Conservation (phyloP, 108 stramenopile genomes). For the Stephanodiscus minutulus region DNA sequence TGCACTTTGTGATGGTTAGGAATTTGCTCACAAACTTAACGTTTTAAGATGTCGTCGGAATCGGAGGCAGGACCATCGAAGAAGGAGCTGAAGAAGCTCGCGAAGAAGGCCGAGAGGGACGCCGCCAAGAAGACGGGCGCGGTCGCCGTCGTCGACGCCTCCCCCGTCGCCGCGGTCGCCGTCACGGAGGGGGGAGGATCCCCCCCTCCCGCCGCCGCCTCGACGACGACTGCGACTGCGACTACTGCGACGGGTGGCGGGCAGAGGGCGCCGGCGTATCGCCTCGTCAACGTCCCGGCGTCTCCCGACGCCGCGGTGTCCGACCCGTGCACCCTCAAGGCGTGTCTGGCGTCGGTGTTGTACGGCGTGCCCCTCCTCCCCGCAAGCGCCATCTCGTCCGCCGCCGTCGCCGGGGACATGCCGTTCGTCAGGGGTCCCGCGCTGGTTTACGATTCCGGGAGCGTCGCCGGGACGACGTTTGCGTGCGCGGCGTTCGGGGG, state of each 20-base stretch:
- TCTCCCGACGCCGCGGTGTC: not conserved
- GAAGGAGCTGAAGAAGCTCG: conserved; percentile 81
- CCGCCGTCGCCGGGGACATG: conserved; percentile 11
- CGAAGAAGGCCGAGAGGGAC: conserved; percentile 79
- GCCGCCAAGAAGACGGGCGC: conserved; percentile 41
- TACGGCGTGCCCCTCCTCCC: conserved; percentile 50
- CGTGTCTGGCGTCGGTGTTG: conserved; percentile 61
- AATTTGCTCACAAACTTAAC: no score
- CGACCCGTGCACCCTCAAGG: conserved; percentile 68
- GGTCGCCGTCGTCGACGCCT: conserved; percentile 8
- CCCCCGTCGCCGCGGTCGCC: conserved; percentile 21
- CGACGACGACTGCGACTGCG: not conserved
- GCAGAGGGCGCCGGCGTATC: conserved; percentile 17
- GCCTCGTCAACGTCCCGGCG: conserved; percentile 40
- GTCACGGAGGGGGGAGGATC: no score
- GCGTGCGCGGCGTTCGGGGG: conserved; percentile 66
- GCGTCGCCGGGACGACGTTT: not conserved
- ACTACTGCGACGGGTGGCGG: not conserved
- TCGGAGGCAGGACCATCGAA: conserved; percentile 57
- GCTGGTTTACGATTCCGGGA: conserved; percentile 31
- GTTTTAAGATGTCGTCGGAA: no score
- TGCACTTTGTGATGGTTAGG: no score
- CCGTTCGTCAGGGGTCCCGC: conserved; percentile 48
- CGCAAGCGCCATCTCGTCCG: conserved; percentile 17
- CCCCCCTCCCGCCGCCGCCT: conserved; percentile 1